These are phyloP conservation scores for Tulasnella sp. DNA, from an alignment of 768 basidiomycete genomes.

Conservation along the genomic window DNA sequence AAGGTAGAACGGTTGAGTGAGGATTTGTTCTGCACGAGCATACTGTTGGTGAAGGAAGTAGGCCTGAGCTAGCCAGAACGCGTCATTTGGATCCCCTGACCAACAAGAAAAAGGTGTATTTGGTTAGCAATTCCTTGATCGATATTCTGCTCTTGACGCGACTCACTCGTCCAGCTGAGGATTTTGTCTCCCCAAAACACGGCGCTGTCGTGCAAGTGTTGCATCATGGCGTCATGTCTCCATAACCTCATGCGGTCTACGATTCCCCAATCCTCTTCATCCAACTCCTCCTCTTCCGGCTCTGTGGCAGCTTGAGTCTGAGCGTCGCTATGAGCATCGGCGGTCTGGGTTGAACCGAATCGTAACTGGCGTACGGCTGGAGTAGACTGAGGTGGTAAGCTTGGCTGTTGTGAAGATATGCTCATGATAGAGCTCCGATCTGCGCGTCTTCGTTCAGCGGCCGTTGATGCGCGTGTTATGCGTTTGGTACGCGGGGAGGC, in stretches of 20 bases:
- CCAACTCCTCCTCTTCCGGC: constrained; percentile 42
- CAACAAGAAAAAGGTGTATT: not conserved
- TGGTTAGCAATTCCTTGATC: not conserved
- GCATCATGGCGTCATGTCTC: constrained; percentile 97
- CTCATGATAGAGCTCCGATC: constrained; percentile 2
- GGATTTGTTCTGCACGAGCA: constrained; percentile 82
- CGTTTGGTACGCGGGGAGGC: constrained; percentile 47
- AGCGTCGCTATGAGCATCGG: constrained; percentile 28
- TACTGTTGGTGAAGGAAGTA: constrained; percentile 96
- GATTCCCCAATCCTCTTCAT: constrained; percentile 54
- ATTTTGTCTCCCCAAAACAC: constrained; percentile 99
- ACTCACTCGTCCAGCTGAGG: constrained; percentile 84
- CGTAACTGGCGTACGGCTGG: not conserved
- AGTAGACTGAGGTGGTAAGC: not conserved
- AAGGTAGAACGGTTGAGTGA: constrained; percentile 76
- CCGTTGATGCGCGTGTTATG: constrained; percentile 31
- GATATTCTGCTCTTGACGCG: not conserved
- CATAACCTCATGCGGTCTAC: constrained; percentile 94
- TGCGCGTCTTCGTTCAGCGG: constrained; percentile 1
- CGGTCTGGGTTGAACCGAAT: not conserved
- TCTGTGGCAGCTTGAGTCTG: constrained; percentile 41
- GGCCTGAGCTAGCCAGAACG: constrained; percentile 97
- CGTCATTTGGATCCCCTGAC: constrained; percentile 90
- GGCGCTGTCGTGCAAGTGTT: constrained; percentile 95
- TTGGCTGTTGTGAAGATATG: not conserved